Percentiles rank a stretch among this genome's conserved stretches.
Evolutionary conservation across 2,329 filamentous ascomycete species (phyloP).

Genomic region (Pseudogymnoascus pannorum): DNA sequence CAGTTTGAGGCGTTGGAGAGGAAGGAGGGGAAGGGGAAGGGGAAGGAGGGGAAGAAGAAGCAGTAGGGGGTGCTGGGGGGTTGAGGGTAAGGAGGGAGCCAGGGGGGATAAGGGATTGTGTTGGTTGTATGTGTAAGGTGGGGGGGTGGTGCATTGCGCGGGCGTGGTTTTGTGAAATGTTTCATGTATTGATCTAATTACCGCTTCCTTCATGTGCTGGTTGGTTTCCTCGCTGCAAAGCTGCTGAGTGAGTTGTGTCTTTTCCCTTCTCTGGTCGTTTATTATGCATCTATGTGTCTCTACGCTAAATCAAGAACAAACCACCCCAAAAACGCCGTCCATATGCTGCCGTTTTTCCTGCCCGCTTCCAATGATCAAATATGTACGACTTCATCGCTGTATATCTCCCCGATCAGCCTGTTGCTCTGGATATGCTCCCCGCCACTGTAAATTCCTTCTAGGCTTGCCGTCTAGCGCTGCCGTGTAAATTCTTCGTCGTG

Average conservation of each 20-base stretch:
- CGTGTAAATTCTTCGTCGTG: background rate
- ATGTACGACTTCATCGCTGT: background rate
- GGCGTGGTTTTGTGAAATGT: background rate
- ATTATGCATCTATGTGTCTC: background rate
- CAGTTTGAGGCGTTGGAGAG: constrained; percentile 47
- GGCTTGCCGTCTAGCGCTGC: background rate
- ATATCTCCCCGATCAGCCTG: background rate
- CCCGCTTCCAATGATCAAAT: background rate
- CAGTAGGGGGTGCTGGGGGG: constrained; percentile 18
- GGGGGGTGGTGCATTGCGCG: background rate
- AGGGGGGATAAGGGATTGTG: no score
- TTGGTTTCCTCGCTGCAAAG: background rate
- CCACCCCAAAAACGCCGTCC: background rate
- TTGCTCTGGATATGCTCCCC: no score
- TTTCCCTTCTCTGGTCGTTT: background rate
- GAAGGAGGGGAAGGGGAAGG: constrained; percentile 35
- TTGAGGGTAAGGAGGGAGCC: background rate
- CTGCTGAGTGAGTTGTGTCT: background rate
- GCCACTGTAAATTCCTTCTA: background rate
- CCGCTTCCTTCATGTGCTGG: background rate
- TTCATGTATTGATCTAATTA: background rate
- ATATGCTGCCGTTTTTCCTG: background rate
- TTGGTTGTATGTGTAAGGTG: background rate
- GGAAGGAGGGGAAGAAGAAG: constrained; percentile 31
- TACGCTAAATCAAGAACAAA: background rate